Evolutionary conservation across 78 protist genomes (phyloP), one percentile per base, ranked within the genome.

Genomic region (Tieghemostelium lacteum): DNA sequence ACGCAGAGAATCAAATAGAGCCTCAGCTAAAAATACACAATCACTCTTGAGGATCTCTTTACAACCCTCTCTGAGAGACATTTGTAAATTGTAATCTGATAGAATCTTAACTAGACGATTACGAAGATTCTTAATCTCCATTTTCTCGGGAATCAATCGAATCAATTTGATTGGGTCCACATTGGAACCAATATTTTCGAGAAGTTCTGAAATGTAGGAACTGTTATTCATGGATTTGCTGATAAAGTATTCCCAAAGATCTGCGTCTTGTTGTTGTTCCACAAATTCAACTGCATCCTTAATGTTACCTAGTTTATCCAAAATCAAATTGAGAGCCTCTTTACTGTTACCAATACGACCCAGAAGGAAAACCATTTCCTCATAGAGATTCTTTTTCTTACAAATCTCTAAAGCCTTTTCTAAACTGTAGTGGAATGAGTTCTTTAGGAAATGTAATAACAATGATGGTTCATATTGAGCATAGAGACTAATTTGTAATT

Each of bases 171-270:
- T 67, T 33, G 98, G 98, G 60, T 96, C 95, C 5, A 96, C 93
- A 60, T 96, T 87, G 1, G 95, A 72, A 19, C 98, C 98, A 31
- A 88, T 75, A 65, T 87, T 66, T 57, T 92, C 77, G n/a, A 96
- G 69, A 2, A 96, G 75, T 31, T 85, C 95, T 24, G 49, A 24
- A 28, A 95, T 74, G 63, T 86, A 95, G 0, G 14, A 58, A 0
- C 95, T 92, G 33, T 94, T 93, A 16, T 95, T 83, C 66, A 94
- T 71, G 26, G 95, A 88, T 36, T 88, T 73, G 42, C 40, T 45
- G 73, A 97, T 95, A 37, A 97, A 78, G 36, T 94, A 93, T 37
- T 96, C 96, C 97, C 97, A 97, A 34, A 97, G 94, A 24, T 96
- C 97, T 14, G 67, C 92, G 62, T 97, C 98, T 52, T 88, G 73